Evolutionary conservation across 306 rosid genomes (phyloP).

Genomic region (Quercus mongolica): DNA sequence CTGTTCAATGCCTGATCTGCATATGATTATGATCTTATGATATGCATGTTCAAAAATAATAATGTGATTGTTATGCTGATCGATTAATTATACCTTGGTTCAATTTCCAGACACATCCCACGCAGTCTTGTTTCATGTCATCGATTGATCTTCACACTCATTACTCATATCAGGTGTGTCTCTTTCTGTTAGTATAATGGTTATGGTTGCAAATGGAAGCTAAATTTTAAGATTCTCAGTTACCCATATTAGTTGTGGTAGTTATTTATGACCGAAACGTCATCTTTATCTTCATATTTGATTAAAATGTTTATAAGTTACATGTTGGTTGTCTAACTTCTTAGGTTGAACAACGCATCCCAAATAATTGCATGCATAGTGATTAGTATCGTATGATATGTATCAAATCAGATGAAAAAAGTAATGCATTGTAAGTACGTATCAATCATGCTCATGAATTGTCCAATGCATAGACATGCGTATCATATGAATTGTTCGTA

Average conservation of each 20-base stretch:
- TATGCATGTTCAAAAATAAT: not conserved
- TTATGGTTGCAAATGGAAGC: not conserved
- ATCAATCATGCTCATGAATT: too few relatives aligned
- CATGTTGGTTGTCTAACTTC: not conserved
- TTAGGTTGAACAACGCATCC: not conserved
- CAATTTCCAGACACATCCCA: constrained; percentile 84
- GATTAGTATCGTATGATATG: too few relatives aligned
- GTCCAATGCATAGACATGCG: too few relatives aligned
- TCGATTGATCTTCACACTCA: constrained; percentile 97
- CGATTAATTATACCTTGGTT: not conserved
- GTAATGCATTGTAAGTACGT: too few relatives aligned
- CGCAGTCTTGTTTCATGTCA: constrained; percentile 99
- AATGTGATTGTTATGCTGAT: not conserved
- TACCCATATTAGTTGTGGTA: constrained; percentile 81
- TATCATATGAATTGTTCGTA: too few relatives aligned
- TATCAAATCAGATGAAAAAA: too few relatives aligned
- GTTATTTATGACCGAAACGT: not conserved
- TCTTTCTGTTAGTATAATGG: not conserved
- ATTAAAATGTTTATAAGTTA: not conserved
- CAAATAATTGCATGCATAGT: too few relatives aligned
- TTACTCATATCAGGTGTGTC: constrained; percentile 91
- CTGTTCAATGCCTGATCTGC: not conserved
- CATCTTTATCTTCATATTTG: not conserved
- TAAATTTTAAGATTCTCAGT: not conserved
- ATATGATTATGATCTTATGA: not conserved